phyloP scores from a whole-genome alignment of 2,329 filamentous ascomycete genomes.

The Epichloe sp. region DNA sequence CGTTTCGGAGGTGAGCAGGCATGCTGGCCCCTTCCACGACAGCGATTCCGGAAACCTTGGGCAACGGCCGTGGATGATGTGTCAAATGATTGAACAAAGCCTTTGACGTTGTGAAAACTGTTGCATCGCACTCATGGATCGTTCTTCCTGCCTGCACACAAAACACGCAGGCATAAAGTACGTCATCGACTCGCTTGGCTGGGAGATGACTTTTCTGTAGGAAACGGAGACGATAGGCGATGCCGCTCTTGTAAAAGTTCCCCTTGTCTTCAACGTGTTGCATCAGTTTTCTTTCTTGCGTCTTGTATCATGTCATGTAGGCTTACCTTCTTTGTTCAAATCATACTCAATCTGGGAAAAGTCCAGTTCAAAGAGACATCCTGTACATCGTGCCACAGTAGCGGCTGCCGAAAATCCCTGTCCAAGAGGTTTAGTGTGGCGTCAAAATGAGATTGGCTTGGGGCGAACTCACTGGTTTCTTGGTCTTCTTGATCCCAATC shows the following conservation, averaged over 20 bases:
- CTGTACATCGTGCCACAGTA: conserved; percentile 36
- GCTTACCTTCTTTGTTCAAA: conserved; percentile 30
- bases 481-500: conserved; percentile 35
- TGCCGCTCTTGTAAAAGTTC: conserved; percentile 32
- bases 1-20: conserved; percentile 27
- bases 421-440: not conserved
- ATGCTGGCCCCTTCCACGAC: conserved; percentile 32
- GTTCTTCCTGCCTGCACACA: conserved; percentile 38
- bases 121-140: conserved; percentile 39
- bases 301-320: not conserved
- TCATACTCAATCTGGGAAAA: conserved; percentile 40
- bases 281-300: not conserved
- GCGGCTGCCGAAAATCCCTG: conserved; percentile 29
- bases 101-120: conserved; percentile 40
- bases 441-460: not conserved
- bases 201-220: conserved; percentile 42
- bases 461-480: conserved; percentile 27
- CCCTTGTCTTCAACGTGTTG: conserved; percentile 16
- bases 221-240: conserved; percentile 40
- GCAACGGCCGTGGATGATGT: conserved; percentile 40
- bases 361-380: conserved; percentile 41
- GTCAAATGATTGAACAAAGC: conserved; percentile 40
- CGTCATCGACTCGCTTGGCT: conserved; percentile 36
- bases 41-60: conserved; percentile 32
- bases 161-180: conserved; percentile 41